Conservation (phyloP, 176 grass and related monocot species). For the Aegilops speltoides region DNA sequence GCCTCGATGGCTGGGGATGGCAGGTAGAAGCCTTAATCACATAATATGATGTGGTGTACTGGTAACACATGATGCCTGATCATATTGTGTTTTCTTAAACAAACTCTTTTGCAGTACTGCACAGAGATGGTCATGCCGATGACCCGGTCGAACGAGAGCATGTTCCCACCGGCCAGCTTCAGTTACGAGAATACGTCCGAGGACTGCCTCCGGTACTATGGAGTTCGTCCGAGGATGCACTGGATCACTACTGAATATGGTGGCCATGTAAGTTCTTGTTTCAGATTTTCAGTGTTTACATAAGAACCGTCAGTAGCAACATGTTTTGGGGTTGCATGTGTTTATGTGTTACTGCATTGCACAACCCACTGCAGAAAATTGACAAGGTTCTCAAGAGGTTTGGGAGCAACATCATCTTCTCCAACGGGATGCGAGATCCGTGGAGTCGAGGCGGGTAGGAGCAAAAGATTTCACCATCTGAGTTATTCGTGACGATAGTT, state of each 20-base stretch:
- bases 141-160: constrained; percentile 64
- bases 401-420: constrained; percentile 37
- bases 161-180: constrained; percentile 65
- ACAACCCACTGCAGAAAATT: constrained; percentile 54
- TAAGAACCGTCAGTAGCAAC: neutral
- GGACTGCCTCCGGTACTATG: constrained; percentile 36
- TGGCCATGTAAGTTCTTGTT: neutral
- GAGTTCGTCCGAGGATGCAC: constrained; percentile 62
- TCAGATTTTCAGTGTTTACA: neutral
- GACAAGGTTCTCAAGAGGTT: constrained; percentile 67
- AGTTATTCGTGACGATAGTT: neutral
- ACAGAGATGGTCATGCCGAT: constrained; percentile 99
- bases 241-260: constrained; percentile 41
- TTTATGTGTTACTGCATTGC: neutral
- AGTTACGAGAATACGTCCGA: constrained; percentile 52
- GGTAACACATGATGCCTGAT: neutral
- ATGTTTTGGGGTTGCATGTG: neutral
- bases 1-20: constrained; percentile 83
- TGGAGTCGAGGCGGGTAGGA: constrained; percentile 92
- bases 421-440: constrained; percentile 90
- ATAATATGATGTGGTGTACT: neutral
- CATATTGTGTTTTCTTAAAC: constrained; percentile 1
- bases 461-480: constrained; percentile 1
- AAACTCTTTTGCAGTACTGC: constrained; percentile 57
- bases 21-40: constrained; percentile 51